Base-by-base conservation (phyloP, 2,329 filamentous ascomycete genomes). In the Parafenestella ontariensis region DNA sequence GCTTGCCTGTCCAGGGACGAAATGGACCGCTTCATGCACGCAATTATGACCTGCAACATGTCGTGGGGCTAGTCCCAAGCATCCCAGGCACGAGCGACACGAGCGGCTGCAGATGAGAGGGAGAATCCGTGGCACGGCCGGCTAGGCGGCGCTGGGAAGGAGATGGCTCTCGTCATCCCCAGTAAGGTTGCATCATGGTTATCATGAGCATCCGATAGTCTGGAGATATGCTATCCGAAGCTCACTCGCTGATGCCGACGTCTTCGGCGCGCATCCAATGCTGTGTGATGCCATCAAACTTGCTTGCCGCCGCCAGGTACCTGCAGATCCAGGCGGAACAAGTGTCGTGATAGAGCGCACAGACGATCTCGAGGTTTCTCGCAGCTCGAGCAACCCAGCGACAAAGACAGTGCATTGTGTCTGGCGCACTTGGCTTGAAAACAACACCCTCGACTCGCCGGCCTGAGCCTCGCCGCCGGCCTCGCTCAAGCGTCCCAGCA, bases 41-140 rank as follows among this genome's bases (percentile, higher is more conserved):
- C 61, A 62, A 61, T 59, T 40, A 56, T 57, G 42, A 41, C 56
- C 56, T 61, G 58, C 66, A 50, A 56, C 57, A 21, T 26, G 41
- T 42, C 37, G 51, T 43, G 41, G 46, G 50, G 46, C 51, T 45
- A 29, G n/a, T n/a, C n/a, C 24, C 31, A 15, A 17, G 36, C 42
- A 18, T 45, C 31, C 49, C 54, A 45, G 55, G 45, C 54, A 49
- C 29, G 49, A 48, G 29, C 36, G 28, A 41, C 41, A 21, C 26
- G 37, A 24, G 37, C 37, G 20, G 24, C 46, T 52, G 51, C 55
- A 50, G 36, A 49, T 49, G 26, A 28, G 49, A 40, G 21, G 41
- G 36, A 37, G 40, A 39, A 33, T 20, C 46, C 45, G 26, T 29
- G 41, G 29, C 40, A 36, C 40, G 29, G 9, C 13, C 11, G 29